These are phyloP conservation scores for Fusarium citri DNA, from an alignment of 2,329 filamentous ascomycete species.

Conservation along the genomic window DNA sequence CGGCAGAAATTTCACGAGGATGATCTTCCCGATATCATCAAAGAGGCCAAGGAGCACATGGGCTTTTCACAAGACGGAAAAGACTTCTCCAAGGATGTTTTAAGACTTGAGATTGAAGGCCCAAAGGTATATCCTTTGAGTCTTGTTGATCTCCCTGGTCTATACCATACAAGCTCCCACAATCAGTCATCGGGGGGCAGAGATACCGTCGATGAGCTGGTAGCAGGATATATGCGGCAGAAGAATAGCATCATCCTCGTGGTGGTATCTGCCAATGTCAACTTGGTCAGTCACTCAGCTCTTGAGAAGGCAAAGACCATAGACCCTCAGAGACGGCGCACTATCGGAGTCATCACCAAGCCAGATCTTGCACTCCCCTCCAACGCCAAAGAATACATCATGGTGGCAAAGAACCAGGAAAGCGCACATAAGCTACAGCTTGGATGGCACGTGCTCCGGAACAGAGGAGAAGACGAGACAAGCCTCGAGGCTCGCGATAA, in stretches of 20 bases:
- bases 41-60: constrained; percentile 63
- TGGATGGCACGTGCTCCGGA: constrained; percentile 67
- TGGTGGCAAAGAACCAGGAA: constrained; percentile 51
- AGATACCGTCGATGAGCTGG: constrained; percentile 52
- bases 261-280: constrained; percentile 61
- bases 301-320: constrained; percentile 56
- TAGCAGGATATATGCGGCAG: constrained; percentile 66
- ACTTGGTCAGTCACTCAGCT: constrained; percentile 65
- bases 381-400: constrained; percentile 56
- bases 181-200: constrained; percentile 49
- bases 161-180: constrained; percentile 51
- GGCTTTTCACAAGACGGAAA: constrained; percentile 50
- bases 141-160: constrained; percentile 66
- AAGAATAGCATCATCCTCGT: constrained; percentile 70
- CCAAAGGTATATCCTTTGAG: constrained; percentile 60
- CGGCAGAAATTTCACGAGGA: constrained; percentile 52
- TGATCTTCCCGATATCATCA: constrained; percentile 62
- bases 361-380: constrained; percentile 58
- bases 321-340: constrained; percentile 59
- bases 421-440: constrained; percentile 50
- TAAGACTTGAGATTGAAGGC: constrained; percentile 60
- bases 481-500: constrained; percentile 47
- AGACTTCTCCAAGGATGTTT: constrained; percentile 59
- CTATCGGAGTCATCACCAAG: constrained; percentile 68
- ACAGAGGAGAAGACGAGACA: constrained; percentile 53